A percentile compares a stretch with the other conserved stretches of the same genome.
Conservation (phyloP, 2,329 filamentous ascomycete genomes). For the Penicillium sp. region DNA sequence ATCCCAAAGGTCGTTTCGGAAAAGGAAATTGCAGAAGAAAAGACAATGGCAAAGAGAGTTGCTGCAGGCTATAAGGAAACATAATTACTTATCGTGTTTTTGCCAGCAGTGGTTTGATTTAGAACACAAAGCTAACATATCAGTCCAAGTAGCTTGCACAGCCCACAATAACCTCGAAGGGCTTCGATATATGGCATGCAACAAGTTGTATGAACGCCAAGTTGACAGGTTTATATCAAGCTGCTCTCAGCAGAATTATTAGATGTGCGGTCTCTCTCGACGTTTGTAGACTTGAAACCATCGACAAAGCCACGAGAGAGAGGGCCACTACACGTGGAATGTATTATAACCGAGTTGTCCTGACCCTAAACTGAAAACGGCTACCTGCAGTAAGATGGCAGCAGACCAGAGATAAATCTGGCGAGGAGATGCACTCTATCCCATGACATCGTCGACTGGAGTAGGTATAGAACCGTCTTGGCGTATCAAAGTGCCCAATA, state of each 20-base stretch:
- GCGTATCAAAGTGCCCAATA: background rate
- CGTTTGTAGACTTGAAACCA: background rate
- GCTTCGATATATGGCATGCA: background rate
- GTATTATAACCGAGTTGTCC: background rate
- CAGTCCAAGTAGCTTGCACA: background rate
- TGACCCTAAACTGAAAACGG: background rate
- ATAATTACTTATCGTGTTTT: background rate
- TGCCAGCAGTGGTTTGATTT: background rate
- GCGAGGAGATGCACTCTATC: too few species aligned
- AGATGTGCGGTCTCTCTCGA: background rate
- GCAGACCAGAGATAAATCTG: background rate
- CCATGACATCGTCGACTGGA: background rate
- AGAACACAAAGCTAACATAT: background rate
- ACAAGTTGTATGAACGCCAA: background rate
- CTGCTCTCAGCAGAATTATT: background rate
- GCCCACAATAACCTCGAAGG: background rate
- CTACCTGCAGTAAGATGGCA: background rate
- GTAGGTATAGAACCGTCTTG: background rate
- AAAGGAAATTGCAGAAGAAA: background rate
- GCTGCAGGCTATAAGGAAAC: background rate
- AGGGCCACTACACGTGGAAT: background rate
- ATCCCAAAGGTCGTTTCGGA: background rate
- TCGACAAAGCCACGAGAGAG: background rate
- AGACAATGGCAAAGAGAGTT: background rate
- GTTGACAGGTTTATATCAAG: background rate